Base-by-base conservation (phyloP, 306 rosid species). In the Delonix regia region DNA sequence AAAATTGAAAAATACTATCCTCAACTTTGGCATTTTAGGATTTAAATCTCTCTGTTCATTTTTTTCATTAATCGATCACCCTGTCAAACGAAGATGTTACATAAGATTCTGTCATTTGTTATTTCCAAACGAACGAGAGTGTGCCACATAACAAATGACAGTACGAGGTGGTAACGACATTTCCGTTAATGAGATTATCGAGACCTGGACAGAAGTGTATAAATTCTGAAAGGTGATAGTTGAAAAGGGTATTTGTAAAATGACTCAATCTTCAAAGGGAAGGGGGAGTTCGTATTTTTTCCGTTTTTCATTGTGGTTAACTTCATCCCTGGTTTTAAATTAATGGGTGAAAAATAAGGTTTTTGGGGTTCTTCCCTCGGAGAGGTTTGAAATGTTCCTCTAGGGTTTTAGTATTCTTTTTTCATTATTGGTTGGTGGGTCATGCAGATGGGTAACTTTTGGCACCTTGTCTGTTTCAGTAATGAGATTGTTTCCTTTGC, bases 321-420 rank as follows among this genome's bases (percentile, higher is more conserved):
- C 45, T 64, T 59, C 33, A 65, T 27, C 76, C 76, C 56, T 36
- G 48, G 53, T 76, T 64, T 34, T 39, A 49, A 30, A 75, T 81
- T 77, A 75, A 76, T 73, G 82, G 94, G 98, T 87, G 98, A 89
- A 88, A 84, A 95, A 91, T 87, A 78, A 77, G 69, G 83, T 77
- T 88, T 88, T 83, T 85, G 79, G 76, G 88, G 84, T 88, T 92
- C 57, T 56, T 55, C 62, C 18, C 25, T 36, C 64, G 25, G 36
- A 80, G 80, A 72, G 78, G 74, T 79, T 81, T 81, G 86, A 82
- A 33, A 44, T 73, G 79, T 56, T 74, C 59, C 24, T 73, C n/a
- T n/a, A 41, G 65, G 61, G 27, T 74, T 80, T 39, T 74, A 62
- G 45, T 69, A 22, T 42, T 39, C 44, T 71, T 49, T 73, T 56